These are phyloP conservation scores for Aegilops speltoides DNA, from an alignment of 176 grass and related monocot species.

Conservation along the genomic window DNA sequence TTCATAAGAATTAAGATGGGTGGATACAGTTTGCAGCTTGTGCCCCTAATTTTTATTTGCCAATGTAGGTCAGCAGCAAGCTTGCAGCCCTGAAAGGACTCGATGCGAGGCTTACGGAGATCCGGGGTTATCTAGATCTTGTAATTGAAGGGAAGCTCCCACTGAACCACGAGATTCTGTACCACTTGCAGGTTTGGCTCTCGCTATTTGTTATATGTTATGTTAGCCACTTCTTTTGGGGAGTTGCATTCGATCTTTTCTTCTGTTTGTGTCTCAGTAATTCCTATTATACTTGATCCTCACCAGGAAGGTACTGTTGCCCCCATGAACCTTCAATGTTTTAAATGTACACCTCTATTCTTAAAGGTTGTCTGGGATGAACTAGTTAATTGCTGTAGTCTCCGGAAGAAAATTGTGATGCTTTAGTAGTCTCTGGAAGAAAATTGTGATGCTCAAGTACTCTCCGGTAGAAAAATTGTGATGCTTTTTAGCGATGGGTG, in stretches of 20 bases:
- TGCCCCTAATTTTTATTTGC: conserved; percentile 11
- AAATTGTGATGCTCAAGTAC: background rate
- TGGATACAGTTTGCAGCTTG: background rate
- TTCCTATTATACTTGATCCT: background rate
- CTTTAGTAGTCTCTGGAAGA: too few species aligned
- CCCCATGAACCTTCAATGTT: background rate
- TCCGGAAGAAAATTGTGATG: background rate
- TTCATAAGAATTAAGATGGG: conserved; percentile 17
- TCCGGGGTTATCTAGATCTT: conserved; percentile 83
- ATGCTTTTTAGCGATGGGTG: background rate
- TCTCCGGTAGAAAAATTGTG: background rate
- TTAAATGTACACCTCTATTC: background rate
- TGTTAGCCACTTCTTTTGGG: background rate
- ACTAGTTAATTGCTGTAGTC: background rate
- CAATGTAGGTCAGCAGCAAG: conserved; percentile 80
- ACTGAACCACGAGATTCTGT: conserved; percentile 95
- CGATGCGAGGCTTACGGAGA: conserved; percentile 84
- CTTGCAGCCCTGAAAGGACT: conserved; percentile 87
- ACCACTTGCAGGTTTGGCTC: conserved; percentile 82
- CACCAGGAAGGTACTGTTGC: background rate
- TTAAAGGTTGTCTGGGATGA: background rate
- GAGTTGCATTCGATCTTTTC: background rate
- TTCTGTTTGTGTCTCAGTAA: background rate
- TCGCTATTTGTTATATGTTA: background rate
- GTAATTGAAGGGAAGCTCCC: conserved; percentile 91